Base-by-base conservation (phyloP, 116 monocot genomes). In the Phalaenopsis hybrid region DNA sequence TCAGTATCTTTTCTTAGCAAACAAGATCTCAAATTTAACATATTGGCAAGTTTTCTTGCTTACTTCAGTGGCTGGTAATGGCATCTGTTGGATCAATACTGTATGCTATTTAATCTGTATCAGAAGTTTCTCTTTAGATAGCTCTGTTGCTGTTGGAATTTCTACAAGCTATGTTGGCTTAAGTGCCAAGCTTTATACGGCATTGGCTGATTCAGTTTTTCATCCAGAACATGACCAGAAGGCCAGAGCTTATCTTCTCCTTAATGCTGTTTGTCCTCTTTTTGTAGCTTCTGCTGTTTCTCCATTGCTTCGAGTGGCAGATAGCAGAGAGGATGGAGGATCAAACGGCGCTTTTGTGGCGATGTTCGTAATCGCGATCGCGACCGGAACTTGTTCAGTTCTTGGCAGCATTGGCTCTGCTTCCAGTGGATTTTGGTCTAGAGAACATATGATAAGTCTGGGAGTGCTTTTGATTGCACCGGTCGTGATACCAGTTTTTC, bases 61-160 rank as follows among this genome's bases (percentile, higher is more conserved):
- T 18, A 88, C 83, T 20, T 74, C 86, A 10, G 49, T 95, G 0
- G 86, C 89, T 0, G 95, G 92, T 0, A 95, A 95, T n/a, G 86
- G 90, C 78, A 88, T 95, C 28, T 92, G 92, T 63, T 95, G 95
- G 95, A 91, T 95, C 57, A 91, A 92, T 83, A 95, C 91, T 0
- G 91, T 87, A 4, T 91, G 88, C 55, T 91, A 95, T 79, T 81
- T 91, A 44, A 83, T 85, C 21, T 92, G 87, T 70, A 83, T 89
- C 43, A 46, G 57, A 10, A 92, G 88, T 77, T 95, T 95, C 86
- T 63, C 87, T 15, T 79, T 81, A 8, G 75, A 81, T 48, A 75
- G 78, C 69, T 49, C 91, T 0, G 61, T 88, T 21, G 89, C 91
- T 1, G 84, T 88, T 11, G 87, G 92, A 16, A 45, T 92, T 18